Evolutionary conservation across 73 alveolate genomes (phyloP).

Genomic region (Uronychia binucleata): DNA sequence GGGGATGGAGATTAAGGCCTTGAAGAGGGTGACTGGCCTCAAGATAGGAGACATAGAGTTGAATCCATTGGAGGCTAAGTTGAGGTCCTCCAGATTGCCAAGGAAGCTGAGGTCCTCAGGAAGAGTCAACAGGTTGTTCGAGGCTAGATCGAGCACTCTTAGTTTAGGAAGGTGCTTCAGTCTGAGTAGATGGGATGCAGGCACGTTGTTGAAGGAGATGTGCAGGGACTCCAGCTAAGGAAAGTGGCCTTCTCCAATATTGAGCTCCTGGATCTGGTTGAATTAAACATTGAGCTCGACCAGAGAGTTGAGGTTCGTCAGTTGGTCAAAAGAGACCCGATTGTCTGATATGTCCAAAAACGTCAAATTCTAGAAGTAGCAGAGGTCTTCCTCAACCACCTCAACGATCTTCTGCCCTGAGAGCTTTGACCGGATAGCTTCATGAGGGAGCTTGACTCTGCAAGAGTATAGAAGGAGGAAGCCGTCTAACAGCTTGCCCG

Average conservation of each 20-base stretch:
- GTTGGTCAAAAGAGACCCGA: conserved; percentile 42
- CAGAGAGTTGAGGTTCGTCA: conserved; percentile 40
- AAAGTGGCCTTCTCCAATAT: conserved; percentile 26
- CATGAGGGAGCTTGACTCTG: conserved; percentile 71
- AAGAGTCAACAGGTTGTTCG: conserved; percentile 53
- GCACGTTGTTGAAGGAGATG: conserved; percentile 38
- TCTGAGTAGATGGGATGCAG: conserved; percentile 24
- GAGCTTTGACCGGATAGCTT: conserved; percentile 57
- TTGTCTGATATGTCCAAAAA: conserved; percentile 57
- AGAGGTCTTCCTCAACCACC: conserved; percentile 64
- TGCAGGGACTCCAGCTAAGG: conserved; percentile 42
- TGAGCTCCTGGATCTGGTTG: conserved; percentile 23
- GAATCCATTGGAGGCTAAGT: conserved; percentile 39
- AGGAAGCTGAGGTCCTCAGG: conserved; percentile 53
- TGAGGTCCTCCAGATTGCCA: conserved; percentile 19
- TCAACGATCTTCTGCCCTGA: conserved; percentile 55
- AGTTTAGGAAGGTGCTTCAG: conserved; percentile 18
- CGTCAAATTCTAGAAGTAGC: conserved; percentile 62
- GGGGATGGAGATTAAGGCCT: conserved; percentile 35
- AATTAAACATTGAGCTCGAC: conserved; percentile 53
- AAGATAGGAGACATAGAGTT: conserved; percentile 35
- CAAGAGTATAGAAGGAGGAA: conserved; percentile 54
- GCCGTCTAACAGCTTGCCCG: conserved; percentile 65
- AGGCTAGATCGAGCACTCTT: conserved; percentile 40
- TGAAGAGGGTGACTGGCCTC: conserved; percentile 39